Base-by-base conservation (phyloP, 306 rosid genomes). In the Rosa persica region DNA sequence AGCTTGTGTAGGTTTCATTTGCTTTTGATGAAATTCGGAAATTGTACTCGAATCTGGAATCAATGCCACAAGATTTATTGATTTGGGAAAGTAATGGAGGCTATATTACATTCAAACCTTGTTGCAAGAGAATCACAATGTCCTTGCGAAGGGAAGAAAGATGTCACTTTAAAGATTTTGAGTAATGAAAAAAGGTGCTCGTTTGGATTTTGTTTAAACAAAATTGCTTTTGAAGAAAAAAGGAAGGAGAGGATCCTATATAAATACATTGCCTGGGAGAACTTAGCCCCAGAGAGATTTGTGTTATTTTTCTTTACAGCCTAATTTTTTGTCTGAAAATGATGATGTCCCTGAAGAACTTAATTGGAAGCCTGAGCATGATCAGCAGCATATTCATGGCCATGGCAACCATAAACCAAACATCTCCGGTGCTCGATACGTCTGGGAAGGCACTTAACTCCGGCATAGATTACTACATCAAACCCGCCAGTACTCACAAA, bases 401-500 rank as follows among this genome's bases (percentile, higher is more conserved):
- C 42, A 62, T 40, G 38, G 6, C 84, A 46, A 23, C 78, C 54
- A 3, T 70, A 20, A 76, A 88, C 13, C 88, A 81, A 71, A 42
- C 69, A 48, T 49, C 78, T 43, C 49, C 57, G 8, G 91, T 86
- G 16, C 79, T 80, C 0, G 96, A 90, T 85, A 87, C 81, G 0
- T 40, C 75, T 16, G 86, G 89, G 0, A 51, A 65, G 17, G 83
- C 96, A 13, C 78, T 90, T 23, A 43, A 76, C 8, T 65, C 75
- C 20, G 87, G 82, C 3, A 70, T 40, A 25, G 71, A 86, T 0
- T 91, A 91, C 85, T 86, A 85, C 85, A 86, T 91, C 72, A 91
- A 78, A 57, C 93, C 91, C 0, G 91, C 86, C 6, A 81, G 84
- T n/a, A 83, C 93, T 0, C 89, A 87, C 12, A 76, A 2, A n/a